Evolutionary conservation across 441 rosid species (phyloP), one percentile per base, ranked within the genome.

Genomic region (Corymbia citriodora): DNA sequence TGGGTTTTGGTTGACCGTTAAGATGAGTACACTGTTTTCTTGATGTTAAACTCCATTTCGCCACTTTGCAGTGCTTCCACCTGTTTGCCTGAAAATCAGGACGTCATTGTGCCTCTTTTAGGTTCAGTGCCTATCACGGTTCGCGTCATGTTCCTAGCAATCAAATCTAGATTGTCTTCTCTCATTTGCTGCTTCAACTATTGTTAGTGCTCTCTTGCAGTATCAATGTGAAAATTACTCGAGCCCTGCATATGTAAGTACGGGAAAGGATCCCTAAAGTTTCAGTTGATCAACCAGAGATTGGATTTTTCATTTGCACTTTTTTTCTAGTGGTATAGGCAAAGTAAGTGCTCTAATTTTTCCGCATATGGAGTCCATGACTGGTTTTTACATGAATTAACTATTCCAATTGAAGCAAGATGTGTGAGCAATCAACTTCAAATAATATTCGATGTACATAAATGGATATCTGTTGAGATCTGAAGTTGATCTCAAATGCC

Each of bases 71-170:
- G 98, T 93, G 92, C 95, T 53, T 94, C 96, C 7, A 91, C 93
- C 68, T 97, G 98, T 90, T 61, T 89, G 36, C 94, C 94, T 23
- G 96, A 92, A 63, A 93, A 93, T 91, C 88, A 92, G 81, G 91
- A 92, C 90, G 93, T 91, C 61, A 17, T 27, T 89, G 94, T 94
- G 65, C 98, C 99, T 63, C 89, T 90, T 87, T 88, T 96, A 59
- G 96, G 98, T 90, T 90, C 96, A n/a, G 95, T 95, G 18, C 99
- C 99, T 48, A 93, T 96, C 89, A 96, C 96, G 99, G 99, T 97
- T 92, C 45, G 45, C 74, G 68, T 59, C 18, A 18, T 55, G 55
- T 21, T 87, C 63, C 63, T 21, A n/a, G 45, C 55, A 8, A 55
- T 53, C 48, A 10, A 31, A 86, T 89, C 89, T 10, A 25, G 63